Evolutionary conservation across 2,329 filamentous ascomycete species (phyloP), one percentile per base, ranked within the genome.

Genomic region (Trichoderma sp.): DNA sequence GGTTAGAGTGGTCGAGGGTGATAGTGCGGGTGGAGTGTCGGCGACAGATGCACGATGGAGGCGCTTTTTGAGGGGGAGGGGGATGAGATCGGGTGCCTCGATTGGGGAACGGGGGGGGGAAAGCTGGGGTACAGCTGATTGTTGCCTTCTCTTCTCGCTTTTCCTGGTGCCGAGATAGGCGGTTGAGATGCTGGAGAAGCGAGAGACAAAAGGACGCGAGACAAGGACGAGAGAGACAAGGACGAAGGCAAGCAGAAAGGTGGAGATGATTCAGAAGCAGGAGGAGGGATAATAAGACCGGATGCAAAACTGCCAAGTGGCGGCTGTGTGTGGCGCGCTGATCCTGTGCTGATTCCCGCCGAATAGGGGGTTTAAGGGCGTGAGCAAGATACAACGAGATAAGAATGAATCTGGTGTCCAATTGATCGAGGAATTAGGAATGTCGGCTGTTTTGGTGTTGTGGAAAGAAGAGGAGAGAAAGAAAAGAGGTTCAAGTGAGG

Each of bases 31-130:
- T 62, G 56, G 63, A 65, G 63, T 62, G 21, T 34, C 24, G 24
- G 62, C n/a, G 62, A 48, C 47, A 58, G 54, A 48, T 50, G 62
- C 62, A 58, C 54, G 61, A 63, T 63, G 60, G 28, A 55, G 48
- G 43, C 39, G 48, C 48, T 43, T 47, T 45, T 45, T 63, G 34
- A 17, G 55, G 55, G 55, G 28, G 34, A 39, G 34, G 34, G 12
- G 12, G 34, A 39, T 14, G 34, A 39, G 34, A 39, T 39, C 34
- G 34, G 34, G 1, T 39, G 34, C 34, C 34, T 39, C 14, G 34
- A 39, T 39, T 39, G 34, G 34, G 34, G 34, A 14, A 39, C 34
- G 12, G 12, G 34, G 34, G 34, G 34, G 12, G 30, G 10, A 9
- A 12, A 39, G 34, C 34, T 39, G 34, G 34, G 34, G 34, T 39